A percentile compares a stretch with the other conserved stretches of the same genome.
phyloP scores from a whole-genome alignment of 106 monocot genomes.

The Apostasia ramifera region DNA sequence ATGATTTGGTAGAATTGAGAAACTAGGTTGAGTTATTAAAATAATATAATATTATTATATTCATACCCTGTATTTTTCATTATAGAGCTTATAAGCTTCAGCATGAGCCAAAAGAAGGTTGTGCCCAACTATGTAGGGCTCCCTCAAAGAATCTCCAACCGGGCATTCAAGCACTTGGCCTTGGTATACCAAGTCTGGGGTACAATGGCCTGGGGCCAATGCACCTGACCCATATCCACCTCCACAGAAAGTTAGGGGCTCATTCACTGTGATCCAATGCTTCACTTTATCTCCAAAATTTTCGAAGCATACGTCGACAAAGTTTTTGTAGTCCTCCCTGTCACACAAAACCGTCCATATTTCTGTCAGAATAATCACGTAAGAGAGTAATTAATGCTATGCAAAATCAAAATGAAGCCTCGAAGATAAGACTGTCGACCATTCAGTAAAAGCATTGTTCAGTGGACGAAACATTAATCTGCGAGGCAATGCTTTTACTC shows the following conservation, averaged over 20 bases:
- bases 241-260: background rate
- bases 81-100: conserved; percentile 10
- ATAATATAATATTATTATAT: no score
- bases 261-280: conserved; percentile 22
- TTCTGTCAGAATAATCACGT: no score
- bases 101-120: conserved; percentile 16
- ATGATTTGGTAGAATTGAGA: no score
- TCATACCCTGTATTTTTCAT: conserved; percentile 8
- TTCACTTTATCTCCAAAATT: conserved; percentile 24
- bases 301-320: conserved; percentile 10
- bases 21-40: no score
- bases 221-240: conserved; percentile 8
- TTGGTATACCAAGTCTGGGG: no score
- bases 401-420: no score
- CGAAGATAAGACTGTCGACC: no score
- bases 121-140: conserved; percentile 16
- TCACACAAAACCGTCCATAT: background rate
- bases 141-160: conserved; percentile 8
- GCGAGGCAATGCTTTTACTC: no score
- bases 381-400: no score
- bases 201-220: no score
- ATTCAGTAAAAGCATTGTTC: no score
- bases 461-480: no score
- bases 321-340: conserved; percentile 18
- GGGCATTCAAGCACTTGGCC: background rate